Evolutionary conservation across 352 stramenopile species (phyloP), one percentile per base, ranked within the genome.

Genomic region (Phytophthora tentaculata): DNA sequence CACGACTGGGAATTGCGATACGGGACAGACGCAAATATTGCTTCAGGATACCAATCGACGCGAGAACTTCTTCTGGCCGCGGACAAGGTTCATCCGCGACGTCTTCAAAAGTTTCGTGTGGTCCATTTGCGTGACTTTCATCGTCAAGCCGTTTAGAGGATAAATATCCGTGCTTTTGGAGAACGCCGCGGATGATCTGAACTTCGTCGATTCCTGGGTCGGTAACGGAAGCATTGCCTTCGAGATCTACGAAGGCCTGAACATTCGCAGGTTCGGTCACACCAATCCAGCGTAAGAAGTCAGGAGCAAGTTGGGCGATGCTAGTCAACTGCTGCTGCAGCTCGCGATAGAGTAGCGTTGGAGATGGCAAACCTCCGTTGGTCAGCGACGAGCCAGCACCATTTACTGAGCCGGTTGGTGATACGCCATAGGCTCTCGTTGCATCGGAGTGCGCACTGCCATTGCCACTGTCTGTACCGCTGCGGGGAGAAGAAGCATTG

Each of bases 81-180:
- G 86, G 83, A 52, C 79, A 86, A 9, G 61, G 56, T 51, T 92
- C 87, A 13, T 86, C 74, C 23, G 78, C 76, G 37, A 86, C 67
- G 53, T 90, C 81, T 4, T 74, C 73, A 26, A 88, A 67, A 3
- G 71, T 77, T 63, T 89, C 83, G 51, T 79, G 82, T 22, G 86
- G 64, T 0, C 81, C 83, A 9, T 66, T 66, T 13, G 73, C 70
- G 43, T 79, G 79, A 24, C 71, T 86, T 9, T 80, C 77, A 28
- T 90, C 81, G 48, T 91, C 80, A 41, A 92, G 70, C 35, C 76
- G 79, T 58, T 86, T 89, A 13, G 86, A 88, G 23, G 74, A 83
- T 37, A 94, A 67, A 22, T 82, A 92, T 22, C 84, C 87, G 60
- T 94, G 86, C 60, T 93, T 95, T 61, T 94, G 79, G 9, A 95